Percentiles rank a stretch among this genome's conserved stretches.
Evolutionary conservation across 331 rosid species (phyloP).

Genomic region (Arachis monticola): DNA sequence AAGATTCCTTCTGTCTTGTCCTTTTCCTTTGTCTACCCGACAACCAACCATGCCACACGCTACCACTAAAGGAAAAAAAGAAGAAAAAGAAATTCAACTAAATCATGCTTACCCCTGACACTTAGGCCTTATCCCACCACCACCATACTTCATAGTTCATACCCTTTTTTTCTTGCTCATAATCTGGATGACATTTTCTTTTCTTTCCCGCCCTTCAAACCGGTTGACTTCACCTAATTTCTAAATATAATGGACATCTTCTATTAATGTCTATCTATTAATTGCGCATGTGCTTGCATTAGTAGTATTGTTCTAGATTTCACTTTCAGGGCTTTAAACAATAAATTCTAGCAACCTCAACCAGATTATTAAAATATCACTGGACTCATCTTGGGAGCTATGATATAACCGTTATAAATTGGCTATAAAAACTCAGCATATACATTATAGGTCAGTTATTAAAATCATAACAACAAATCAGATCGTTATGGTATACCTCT

Average conservation of each 20-base stretch:
- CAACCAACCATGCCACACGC: conserved; percentile 60
- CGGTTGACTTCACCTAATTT: not conserved
- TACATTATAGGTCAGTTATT: no score
- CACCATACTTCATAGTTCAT: not conserved
- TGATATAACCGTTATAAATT: no score
- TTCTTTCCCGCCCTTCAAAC: not conserved
- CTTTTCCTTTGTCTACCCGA: conserved; percentile 70
- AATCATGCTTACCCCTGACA: not conserved
- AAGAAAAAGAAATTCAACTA: conserved; percentile 29
- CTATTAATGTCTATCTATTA: not conserved
- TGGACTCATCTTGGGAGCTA: no score
- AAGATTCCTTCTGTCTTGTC: conserved; percentile 79
- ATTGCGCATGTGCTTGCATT: not conserved
- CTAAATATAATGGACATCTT: no score
- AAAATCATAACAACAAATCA: no score
- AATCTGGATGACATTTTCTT: conserved; percentile 26
- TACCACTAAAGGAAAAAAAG: conserved; percentile 5
- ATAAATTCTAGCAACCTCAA: not conserved
- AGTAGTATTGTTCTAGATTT: not conserved
- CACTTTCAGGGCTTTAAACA: not conserved
- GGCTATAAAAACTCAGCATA: no score
- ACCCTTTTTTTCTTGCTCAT: not conserved
- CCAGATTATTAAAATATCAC: no score
- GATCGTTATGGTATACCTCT: no score
- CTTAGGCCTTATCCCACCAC: not conserved